Conservation (phyloP, 768 basidiomycete genomes). For the Hericium coralloides region DNA sequence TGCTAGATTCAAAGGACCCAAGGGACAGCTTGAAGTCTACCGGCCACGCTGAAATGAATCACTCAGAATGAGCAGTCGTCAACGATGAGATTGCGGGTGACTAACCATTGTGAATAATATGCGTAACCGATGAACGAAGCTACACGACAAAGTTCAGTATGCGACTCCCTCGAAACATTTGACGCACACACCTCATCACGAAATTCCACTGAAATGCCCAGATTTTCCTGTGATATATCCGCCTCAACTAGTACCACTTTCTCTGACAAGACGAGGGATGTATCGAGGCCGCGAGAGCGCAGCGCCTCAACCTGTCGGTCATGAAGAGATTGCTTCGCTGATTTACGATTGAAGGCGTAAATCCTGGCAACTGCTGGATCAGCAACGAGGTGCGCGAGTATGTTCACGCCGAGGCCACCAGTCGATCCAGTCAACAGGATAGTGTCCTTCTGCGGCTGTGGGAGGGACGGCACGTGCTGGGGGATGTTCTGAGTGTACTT, state of each 20-base stretch:
- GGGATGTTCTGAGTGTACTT: conserved; percentile 4
- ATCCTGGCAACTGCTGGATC: background rate
- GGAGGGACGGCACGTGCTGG: background rate
- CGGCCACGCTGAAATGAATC: conserved; percentile 1
- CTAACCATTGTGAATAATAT: conserved; percentile 16
- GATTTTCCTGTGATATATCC: conserved; percentile 4
- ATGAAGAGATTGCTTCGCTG: background rate
- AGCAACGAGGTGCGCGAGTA: background rate
- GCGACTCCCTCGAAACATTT: background rate
- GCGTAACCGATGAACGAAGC: conserved; percentile 9
- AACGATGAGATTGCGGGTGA: background rate
- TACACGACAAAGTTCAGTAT: background rate
- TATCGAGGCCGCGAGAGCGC: background rate
- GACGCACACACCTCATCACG: conserved; percentile 4
- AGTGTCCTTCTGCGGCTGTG: background rate
- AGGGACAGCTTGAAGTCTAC: conserved; percentile 9
- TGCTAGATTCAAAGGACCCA: conserved; percentile 7
- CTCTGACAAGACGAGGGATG: conserved; percentile 2
- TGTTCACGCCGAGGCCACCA: background rate
- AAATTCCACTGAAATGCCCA: conserved; percentile 4
- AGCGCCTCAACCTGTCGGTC: background rate
- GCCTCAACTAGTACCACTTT: conserved; percentile 17
- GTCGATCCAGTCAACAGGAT: background rate
- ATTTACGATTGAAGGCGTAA: background rate
- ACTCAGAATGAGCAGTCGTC: background rate